Base-by-base conservation (phyloP, 78 protist genomes). In the Blattamonas nauphoetae region DNA sequence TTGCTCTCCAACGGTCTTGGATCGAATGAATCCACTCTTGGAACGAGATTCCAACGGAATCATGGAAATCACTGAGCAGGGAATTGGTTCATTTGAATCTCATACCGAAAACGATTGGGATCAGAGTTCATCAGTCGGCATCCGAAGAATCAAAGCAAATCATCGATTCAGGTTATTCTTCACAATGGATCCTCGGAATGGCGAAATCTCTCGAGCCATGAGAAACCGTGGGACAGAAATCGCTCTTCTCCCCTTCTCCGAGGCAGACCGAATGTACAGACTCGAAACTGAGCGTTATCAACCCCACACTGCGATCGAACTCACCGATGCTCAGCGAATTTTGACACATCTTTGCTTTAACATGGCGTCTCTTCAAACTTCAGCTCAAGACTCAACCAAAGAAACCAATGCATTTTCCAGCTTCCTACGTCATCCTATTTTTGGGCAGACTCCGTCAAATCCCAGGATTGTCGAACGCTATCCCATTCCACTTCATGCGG, bases 201-300 rank as follows among this genome's bases (percentile, higher is more conserved):
- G 99, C 44, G 99, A 97, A 45, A 55, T 99, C 29, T 97, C 99
- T 0, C 93, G 99, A 1, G 99, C 99, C n/a, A 94, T 98, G 98
- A 90, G 99, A 6, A 98, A 97, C 90, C 87, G 99, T 0, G 95
- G 98, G 46, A 45, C 96, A 42, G 99, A 98, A 87, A 44, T 97
- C 0, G 87, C 82, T 85, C 82, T 96, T 71, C 45, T 84, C 35
- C 91, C 80, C 34, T n/a, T 42, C 41, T 42, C 45, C 86, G 55
- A 36, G 63, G 5, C 41, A 42, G 83, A 1, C 83, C 38, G n/a
- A n/a, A n/a, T n/a, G n/a, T n/a, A n/a, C n/a, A n/a, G n/a, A n/a
- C n/a, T n/a, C n/a, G n/a, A n/a, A n/a, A n/a, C n/a, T n/a, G n/a
- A n/a, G n/a, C n/a, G n/a, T n/a, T n/a, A n/a, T n/a, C n/a, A n/a